Conservation (phyloP, 441 rosid species). For the Aquilaria agallochum region DNA sequence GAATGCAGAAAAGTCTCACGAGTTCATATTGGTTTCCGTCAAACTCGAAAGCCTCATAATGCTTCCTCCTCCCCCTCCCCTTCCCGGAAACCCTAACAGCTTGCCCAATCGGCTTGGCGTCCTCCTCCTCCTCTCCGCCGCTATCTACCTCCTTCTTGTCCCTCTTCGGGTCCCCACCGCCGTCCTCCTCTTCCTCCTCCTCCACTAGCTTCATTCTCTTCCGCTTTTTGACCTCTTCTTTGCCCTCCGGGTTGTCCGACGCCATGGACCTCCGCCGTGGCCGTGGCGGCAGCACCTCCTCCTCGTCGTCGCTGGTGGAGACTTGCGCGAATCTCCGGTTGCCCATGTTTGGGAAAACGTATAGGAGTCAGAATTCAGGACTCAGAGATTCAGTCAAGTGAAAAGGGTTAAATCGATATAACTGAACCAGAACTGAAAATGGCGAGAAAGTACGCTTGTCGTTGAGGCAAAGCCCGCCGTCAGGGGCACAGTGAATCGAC, state of each 20-base stretch:
- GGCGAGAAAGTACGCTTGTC: no score
- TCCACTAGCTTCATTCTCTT: constrained; percentile 44
- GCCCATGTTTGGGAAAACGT: constrained; percentile 31
- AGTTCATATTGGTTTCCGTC: constrained; percentile 78
- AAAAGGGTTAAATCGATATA: no score
- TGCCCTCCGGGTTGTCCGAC: constrained; percentile 20
- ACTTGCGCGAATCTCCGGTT: constrained; percentile 75
- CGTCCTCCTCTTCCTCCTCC: constrained; percentile 35
- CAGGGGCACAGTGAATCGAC: no score
- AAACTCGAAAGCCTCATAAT: constrained; percentile 62
- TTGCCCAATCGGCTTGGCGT: constrained; percentile 78
- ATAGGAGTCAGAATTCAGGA: no score
- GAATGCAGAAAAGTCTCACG: constrained; percentile 37
- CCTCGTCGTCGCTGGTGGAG: constrained; percentile 84
- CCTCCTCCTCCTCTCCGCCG: constrained; percentile 50
- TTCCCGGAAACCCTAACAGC: constrained; percentile 59
- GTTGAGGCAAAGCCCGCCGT: no score
- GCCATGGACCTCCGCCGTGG: constrained; percentile 32
- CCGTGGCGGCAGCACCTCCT: constrained; percentile 34
- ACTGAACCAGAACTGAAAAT: no score
- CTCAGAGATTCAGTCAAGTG: no score
- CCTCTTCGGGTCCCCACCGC: constrained; percentile 26
- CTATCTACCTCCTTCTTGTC: constrained; percentile 17
- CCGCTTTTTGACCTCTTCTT: constrained; percentile 30
- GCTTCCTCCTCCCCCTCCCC: constrained; percentile 64